These are phyloP conservation scores for Strobilomyces echinocephalus DNA, from an alignment of 768 basidiomycete genomes.

Conservation along the genomic window DNA sequence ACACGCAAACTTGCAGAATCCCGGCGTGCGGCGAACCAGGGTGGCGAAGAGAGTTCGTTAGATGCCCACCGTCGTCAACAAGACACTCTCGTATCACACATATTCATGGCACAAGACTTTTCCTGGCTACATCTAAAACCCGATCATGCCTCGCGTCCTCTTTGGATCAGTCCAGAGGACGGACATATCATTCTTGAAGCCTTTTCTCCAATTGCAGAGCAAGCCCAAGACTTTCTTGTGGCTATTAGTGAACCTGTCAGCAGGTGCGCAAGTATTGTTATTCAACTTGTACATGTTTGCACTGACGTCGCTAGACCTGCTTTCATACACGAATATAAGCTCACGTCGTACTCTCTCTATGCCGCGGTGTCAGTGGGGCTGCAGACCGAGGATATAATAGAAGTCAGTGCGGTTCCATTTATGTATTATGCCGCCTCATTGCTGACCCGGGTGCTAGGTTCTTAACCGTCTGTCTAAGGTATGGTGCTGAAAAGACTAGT, in stretches of 20 bases:
- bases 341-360: constrained; percentile 96
- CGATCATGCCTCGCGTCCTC: constrained; percentile 87
- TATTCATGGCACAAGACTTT: constrained; percentile 83
- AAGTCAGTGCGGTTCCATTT: constrained; percentile 51
- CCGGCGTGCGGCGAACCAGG: constrained; percentile 38
- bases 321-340: constrained; percentile 98
- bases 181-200: constrained; percentile 95
- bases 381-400: constrained; percentile 97
- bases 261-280: constrained; percentile 56
- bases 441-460: constrained; percentile 46
- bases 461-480: constrained; percentile 78
- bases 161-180: constrained; percentile 95
- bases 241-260: constrained; percentile 99
- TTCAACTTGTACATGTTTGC: constrained; percentile 28
- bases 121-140: constrained; percentile 81
- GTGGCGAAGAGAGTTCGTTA: constrained; percentile 46
- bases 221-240: constrained; percentile 96
- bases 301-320: constrained; percentile 61
- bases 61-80: constrained; percentile 68
- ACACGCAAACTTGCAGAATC: constrained; percentile 73
- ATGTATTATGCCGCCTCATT: constrained; percentile 25
- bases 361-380: constrained; percentile 98
- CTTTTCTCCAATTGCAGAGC: constrained; percentile 95
- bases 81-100: constrained; percentile 72
- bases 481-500: constrained; percentile 2